Conservation (phyloP, 176 grass and related monocot genomes). For the Triticum urartu region DNA sequence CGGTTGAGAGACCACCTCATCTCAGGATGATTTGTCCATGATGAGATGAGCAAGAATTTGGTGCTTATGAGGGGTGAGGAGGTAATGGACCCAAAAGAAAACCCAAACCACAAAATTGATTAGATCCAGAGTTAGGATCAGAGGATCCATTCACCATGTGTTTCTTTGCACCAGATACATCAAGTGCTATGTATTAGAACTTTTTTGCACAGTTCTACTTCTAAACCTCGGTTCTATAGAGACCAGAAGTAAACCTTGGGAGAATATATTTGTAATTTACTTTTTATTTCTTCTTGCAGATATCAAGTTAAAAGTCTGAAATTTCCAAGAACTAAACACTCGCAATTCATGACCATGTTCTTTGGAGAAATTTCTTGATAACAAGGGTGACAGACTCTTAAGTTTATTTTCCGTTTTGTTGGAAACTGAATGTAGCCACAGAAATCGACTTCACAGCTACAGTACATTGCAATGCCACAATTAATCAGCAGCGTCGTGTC, state of each 20-base stretch:
- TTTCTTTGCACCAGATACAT: neutral
- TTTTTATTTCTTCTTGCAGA: neutral
- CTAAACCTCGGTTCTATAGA: neutral
- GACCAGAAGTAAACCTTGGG: neutral
- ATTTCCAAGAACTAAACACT: neutral
- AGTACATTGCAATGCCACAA: neutral
- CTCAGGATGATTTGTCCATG: too few species aligned
- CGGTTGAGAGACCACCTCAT: too few species aligned
- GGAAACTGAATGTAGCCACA: neutral
- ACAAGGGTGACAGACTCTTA: neutral
- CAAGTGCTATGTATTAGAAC: neutral
- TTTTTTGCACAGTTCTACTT: neutral
- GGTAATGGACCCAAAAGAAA: neutral
- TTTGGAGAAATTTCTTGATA: neutral
- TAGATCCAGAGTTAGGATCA: neutral
- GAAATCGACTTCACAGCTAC: neutral
- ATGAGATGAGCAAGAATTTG: too few species aligned
- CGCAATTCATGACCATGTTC: neutral
- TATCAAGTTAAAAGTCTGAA: neutral
- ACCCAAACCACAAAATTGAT: neutral
- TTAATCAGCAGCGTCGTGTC: slow-evolving; percentile 9
- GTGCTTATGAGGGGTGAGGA: neutral
- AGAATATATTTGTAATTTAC: neutral
- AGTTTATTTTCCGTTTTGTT: neutral
- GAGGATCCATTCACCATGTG: neutral